These are phyloP conservation scores for Arthroderma sp. DNA, from an alignment of 2,329 filamentous ascomycete species.

Conservation along the genomic window DNA sequence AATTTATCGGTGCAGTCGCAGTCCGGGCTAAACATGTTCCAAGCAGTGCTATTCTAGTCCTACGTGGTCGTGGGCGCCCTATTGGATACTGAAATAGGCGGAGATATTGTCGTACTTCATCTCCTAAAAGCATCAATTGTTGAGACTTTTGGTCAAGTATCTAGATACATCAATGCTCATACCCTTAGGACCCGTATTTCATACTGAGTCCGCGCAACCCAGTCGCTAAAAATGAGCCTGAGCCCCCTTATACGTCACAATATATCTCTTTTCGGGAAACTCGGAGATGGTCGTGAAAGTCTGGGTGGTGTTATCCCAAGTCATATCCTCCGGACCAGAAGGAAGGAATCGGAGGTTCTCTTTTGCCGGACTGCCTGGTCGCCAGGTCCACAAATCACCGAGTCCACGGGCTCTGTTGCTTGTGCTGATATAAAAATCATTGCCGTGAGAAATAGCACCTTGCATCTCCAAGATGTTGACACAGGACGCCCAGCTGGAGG, in stretches of 20 bases:
- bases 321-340: conserved; percentile 25
- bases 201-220: too few relatives aligned
- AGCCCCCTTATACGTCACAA: conserved; percentile 6
- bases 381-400: conserved; percentile 27
- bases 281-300: conserved; percentile 20
- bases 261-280: conserved; percentile 19
- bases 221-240: not conserved
- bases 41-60: too few relatives aligned
- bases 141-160: too few relatives aligned
- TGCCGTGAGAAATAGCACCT: conserved; percentile 24
- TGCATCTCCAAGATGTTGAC: conserved; percentile 25
- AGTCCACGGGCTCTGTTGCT: conserved; percentile 20
- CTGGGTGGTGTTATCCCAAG: conserved; percentile 20
- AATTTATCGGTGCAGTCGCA: too few relatives aligned
- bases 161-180: too few relatives aligned
- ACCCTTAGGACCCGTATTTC: too few relatives aligned
- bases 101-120: too few relatives aligned
- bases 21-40: too few relatives aligned
- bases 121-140: not conserved
- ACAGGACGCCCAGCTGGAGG: conserved; percentile 23
- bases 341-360: conserved; percentile 18
- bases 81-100: too few relatives aligned
- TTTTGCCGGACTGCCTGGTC: conserved; percentile 19
- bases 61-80: too few relatives aligned
- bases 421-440: conserved; percentile 25